These are phyloP conservation scores for Spongiforma sp. DNA, from an alignment of 1,284 basidiomycete genomes.

Conservation along the genomic window DNA sequence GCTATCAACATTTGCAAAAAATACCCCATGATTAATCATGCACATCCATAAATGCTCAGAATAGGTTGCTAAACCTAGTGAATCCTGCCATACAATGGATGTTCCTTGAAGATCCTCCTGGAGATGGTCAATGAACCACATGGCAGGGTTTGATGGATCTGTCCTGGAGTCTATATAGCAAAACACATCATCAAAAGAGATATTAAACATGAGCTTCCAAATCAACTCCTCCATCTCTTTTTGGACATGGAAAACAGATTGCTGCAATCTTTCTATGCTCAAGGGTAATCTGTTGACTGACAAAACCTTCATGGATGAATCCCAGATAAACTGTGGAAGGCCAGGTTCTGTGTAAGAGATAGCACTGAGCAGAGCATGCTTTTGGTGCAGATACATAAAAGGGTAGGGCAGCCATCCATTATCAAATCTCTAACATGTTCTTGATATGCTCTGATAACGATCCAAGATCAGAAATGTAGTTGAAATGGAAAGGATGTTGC, in stretches of 20 bases:
- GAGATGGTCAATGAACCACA: slow-evolving; percentile 9
- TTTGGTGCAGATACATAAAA: slow-evolving; percentile 9
- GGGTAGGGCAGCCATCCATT: not conserved
- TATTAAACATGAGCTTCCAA: not conserved
- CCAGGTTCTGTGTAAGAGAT: slow-evolving; percentile 5
- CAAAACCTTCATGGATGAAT: not conserved
- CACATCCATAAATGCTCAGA: no score
- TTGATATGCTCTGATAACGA: not conserved
- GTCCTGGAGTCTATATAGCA: slow-evolving; percentile 6
- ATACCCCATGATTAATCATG: not conserved
- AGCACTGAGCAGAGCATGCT: not conserved
- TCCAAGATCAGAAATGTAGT: no score
- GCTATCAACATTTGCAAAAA: not conserved
- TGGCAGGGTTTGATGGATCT: not conserved
- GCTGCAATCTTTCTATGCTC: not conserved
- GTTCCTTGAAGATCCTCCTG: slow-evolving; percentile 5
- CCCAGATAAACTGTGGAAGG: slow-evolving; percentile 12
- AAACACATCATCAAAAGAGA: not conserved
- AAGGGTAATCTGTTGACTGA: slow-evolving; percentile 2
- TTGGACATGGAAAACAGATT: not conserved
- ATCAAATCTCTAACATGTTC: not conserved
- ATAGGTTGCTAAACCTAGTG: no score
- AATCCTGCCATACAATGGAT: not conserved
- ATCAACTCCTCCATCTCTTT: not conserved
- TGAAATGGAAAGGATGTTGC: no score